These are phyloP conservation scores for Staphylotrichum tortipilum DNA, from an alignment of 495 filamentous ascomycete species.

Conservation along the genomic window DNA sequence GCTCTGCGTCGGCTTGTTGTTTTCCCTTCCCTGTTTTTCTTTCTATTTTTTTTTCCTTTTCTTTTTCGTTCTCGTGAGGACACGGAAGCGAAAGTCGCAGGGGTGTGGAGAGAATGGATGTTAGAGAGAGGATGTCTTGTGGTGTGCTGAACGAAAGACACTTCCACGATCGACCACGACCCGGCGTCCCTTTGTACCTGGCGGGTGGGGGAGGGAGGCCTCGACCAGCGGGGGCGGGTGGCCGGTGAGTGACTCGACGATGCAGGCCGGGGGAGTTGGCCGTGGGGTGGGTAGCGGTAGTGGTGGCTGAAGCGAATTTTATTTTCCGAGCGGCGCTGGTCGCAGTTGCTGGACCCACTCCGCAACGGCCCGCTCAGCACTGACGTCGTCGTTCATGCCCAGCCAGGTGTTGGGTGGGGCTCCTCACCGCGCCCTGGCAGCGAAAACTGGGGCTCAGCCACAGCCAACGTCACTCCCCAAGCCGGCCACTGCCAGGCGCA, in stretches of 20 bases:
- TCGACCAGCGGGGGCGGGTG: no score
- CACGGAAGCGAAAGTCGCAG: slow-evolving; percentile 11
- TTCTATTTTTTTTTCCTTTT: neutral
- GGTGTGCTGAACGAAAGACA: neutral
- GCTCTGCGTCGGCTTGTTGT: no score
- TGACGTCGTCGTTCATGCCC: slow-evolving; percentile 15
- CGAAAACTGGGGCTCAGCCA: slow-evolving; percentile 16
- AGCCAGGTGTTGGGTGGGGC: slow-evolving; percentile 1
- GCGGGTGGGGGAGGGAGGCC: no score
- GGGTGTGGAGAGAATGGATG: neutral
- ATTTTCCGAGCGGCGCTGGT: no score
- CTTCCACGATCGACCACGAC: slow-evolving; percentile 3
- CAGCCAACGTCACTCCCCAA: slow-evolving; percentile 20
- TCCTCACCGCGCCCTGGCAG: no score
- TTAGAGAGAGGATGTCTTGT: neutral
- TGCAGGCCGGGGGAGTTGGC: no score
- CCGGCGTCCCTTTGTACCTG: slow-evolving; percentile 1
- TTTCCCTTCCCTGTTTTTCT: neutral
- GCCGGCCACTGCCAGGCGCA: neutral
- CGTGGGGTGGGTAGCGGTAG: no score
- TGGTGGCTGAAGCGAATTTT: no score
- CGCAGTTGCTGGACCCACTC: no score
- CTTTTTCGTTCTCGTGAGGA: no score
- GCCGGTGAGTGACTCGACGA: no score
- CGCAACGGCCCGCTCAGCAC: slow-evolving; percentile 4